Evolutionary conservation across 2,329 filamentous ascomycete genomes (phyloP).

Genomic region (Monosporascus sp.): DNA sequence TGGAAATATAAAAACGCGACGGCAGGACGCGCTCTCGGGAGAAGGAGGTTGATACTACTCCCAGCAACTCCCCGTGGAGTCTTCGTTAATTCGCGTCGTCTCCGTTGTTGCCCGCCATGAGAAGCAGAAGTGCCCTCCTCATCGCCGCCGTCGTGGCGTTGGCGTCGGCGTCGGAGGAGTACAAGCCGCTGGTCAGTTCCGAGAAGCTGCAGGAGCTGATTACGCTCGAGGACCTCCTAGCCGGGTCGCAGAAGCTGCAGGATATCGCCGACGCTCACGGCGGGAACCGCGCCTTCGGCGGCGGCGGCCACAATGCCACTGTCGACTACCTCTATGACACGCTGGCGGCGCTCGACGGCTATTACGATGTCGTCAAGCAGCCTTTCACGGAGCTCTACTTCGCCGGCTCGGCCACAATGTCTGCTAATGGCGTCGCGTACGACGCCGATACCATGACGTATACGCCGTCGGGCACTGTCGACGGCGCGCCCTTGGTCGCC

Average conservation of each 20-base stretch:
- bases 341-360: conserved; percentile 28
- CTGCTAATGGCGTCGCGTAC: conserved; percentile 23
- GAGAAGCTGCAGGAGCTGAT: conserved; percentile 34
- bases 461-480: conserved; percentile 41
- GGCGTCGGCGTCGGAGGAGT: conserved; percentile 4
- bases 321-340: conserved; percentile 39
- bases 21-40: too few species aligned
- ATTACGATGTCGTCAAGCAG: conserved; percentile 40
- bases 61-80: too few species aligned
- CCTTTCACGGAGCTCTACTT: conserved; percentile 36
- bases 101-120: too few species aligned
- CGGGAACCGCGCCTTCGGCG: conserved; percentile 39
- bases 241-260: conserved; percentile 39
- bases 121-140: not conserved
- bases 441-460: conserved; percentile 37
- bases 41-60: too few species aligned
- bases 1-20: too few species aligned
- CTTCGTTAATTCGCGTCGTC: too few species aligned
- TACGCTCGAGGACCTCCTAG: conserved; percentile 35
- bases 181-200: conserved; percentile 31
- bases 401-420: conserved; percentile 25
- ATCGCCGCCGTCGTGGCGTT: not conserved
- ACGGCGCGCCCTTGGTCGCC: conserved; percentile 34
- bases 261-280: conserved; percentile 37
- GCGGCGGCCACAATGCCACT: conserved; percentile 40